These are phyloP conservation scores for Kazachstania martiniae DNA, from an alignment of 805 yeast species.

Conservation along the genomic window DNA sequence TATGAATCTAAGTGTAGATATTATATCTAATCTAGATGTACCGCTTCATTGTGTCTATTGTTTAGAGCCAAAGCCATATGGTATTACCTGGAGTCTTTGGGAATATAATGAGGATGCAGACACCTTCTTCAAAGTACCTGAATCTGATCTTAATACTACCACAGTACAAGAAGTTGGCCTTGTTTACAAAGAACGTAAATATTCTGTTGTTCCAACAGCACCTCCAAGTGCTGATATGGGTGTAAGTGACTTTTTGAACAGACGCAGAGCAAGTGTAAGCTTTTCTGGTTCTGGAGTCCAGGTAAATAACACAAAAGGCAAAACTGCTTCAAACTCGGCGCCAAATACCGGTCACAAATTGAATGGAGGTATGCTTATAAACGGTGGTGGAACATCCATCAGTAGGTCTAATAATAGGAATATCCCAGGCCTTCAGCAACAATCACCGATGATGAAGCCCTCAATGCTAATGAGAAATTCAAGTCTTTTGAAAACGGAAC, in stretches of 20 bases:
- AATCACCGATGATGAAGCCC: too few species aligned
- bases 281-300: slow-evolving; percentile 5
- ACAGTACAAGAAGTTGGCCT: slow-evolving; percentile 63
- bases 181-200: slow-evolving; percentile 57
- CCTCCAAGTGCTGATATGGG: slow-evolving; percentile 31
- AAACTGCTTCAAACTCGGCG: too few species aligned
- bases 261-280: slow-evolving; percentile 8
- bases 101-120: slow-evolving; percentile 73
- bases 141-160: slow-evolving; percentile 32
- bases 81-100: slow-evolving; percentile 85
- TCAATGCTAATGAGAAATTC: too few species aligned
- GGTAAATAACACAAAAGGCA: too few species aligned
- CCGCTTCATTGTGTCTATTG: slow-evolving; percentile 88
- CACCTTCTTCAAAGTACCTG: slow-evolving; percentile 60
- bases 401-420: too few species aligned
- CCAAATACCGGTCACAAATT: too few species aligned
- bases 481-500: too few species aligned
- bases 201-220: slow-evolving; percentile 68
- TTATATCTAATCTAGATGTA: slow-evolving; percentile 83
- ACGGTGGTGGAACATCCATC: too few species aligned
- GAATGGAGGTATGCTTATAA: too few species aligned
- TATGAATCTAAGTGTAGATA: slow-evolving; percentile 65
- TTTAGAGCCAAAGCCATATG: slow-evolving; percentile 88
- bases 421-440: too few species aligned
- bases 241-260: slow-evolving; percentile 9